These are phyloP conservation scores for Penicillium sp. DNA, from an alignment of 2,329 filamentous ascomycete species.

Conservation along the genomic window DNA sequence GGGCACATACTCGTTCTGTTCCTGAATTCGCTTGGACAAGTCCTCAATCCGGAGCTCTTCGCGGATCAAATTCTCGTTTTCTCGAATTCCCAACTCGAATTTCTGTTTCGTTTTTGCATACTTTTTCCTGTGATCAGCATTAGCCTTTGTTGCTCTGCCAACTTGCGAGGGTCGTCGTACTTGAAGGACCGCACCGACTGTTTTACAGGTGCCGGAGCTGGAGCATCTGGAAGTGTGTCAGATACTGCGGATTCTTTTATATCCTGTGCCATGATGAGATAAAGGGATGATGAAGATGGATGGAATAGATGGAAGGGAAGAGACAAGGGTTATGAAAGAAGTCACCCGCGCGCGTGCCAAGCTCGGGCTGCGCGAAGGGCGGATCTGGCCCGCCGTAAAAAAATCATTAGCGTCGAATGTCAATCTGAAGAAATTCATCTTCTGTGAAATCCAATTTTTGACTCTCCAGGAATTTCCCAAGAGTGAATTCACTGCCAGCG, in stretches of 20 bases:
- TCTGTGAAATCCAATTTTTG: background rate
- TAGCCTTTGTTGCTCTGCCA: constrained; percentile 11
- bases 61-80: constrained; percentile 62
- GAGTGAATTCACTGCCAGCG: constrained; percentile 2
- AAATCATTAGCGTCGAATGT: constrained; percentile 14
- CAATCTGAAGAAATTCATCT: background rate
- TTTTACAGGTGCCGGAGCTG: constrained; percentile 43
- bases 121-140: constrained; percentile 64
- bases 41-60: constrained; percentile 79
- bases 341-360: constrained; percentile 21
- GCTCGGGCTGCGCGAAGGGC: constrained; percentile 21
- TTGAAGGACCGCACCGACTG: constrained; percentile 69
- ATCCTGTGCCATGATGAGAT: constrained; percentile 35
- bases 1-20: constrained; percentile 81
- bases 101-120: constrained; percentile 83
- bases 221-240: constrained; percentile 34
- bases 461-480: background rate
- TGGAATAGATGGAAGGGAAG: background rate
- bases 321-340: constrained; percentile 6
- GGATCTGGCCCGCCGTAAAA: constrained; percentile 33
- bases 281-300: background rate
- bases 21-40: constrained; percentile 77
- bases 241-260: constrained; percentile 26
- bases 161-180: constrained; percentile 31
- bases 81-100: constrained; percentile 78